Base-by-base conservation (phyloP, 345 rosid species). In the Cardamine chenopodiifolia region DNA sequence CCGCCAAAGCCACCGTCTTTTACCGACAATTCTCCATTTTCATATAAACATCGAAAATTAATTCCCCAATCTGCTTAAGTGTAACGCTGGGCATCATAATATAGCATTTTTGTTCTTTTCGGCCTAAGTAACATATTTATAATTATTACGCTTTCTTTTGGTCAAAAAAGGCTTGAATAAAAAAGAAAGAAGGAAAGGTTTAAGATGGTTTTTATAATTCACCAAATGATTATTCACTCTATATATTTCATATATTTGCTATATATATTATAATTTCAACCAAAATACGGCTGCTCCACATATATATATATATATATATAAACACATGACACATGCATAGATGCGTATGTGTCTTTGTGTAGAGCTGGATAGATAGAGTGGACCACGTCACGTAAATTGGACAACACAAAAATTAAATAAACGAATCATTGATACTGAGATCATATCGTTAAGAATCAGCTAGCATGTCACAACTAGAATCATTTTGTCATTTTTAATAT, bases 291-390 rank as follows among this genome's bases (percentile, higher is more conserved):
- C 17, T 4, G 45, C 45, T 40, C 18, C 47, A 8, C 1, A 14
- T 8, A 32, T 9, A 9, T 14, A 54, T 10, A 20, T 0, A 49
- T 14, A 48, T 26, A 22, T 11, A 29, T 2, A 55, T 10, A 56
- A 15, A 18, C 11, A 57, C 32, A 57, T 57, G 65, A 57, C 56
- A 70, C 25, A 45, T 57, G 74, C 52, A 39, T 25, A 39, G n/a
- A 39, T 39, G 62, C n/a, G n/a, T n/a, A n/a, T 14, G 13, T 68
- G 40, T 69, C 73, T 57, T 44, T 8, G 23, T 44, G 34, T 47
- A 47, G 25, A 57, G 74, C 74, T 70, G 66, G 57, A 70, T 29
- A 18, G 74, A 58, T 45, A 20, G 31, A 45, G 47, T 31, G 34
- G 66, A 45, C 58, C 10, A 59, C 35, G 37, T 47, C 59, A 59